phyloP scores from a whole-genome alignment of 2,329 filamentous ascomycete species.

The Monosporascus sp. region DNA sequence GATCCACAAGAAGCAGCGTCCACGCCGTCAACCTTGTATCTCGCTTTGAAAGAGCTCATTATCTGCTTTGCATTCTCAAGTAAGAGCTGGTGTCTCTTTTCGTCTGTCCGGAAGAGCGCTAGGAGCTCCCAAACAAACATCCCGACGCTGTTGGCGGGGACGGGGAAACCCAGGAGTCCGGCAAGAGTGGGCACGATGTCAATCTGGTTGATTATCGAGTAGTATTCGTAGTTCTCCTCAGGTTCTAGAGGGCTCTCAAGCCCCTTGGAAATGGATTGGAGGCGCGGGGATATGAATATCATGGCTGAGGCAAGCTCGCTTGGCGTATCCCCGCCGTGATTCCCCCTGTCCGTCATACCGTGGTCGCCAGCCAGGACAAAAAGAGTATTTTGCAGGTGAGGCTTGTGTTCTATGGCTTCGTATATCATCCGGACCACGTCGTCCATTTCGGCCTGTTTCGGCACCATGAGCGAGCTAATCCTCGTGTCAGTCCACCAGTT shows the following conservation, averaged over 20 bases:
- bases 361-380: constrained; percentile 68
- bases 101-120: constrained; percentile 12
- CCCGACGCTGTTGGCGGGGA: constrained; percentile 65
- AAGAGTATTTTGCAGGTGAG: constrained; percentile 57
- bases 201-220: constrained; percentile 62
- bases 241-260: constrained; percentile 38
- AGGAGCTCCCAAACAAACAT: constrained; percentile 58
- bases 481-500: neutral
- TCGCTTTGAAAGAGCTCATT: constrained; percentile 53
- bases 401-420: constrained; percentile 52
- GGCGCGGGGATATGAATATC: constrained; percentile 66
- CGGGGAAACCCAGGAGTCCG: constrained; percentile 61
- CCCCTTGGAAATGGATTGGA: constrained; percentile 37
- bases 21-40: constrained; percentile 40
- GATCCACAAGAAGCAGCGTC: neutral
- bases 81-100: constrained; percentile 48
- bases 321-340: constrained; percentile 68
- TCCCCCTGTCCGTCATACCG: constrained; percentile 74
- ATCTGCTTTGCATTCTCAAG: constrained; percentile 60
- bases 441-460: constrained; percentile 72
- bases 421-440: constrained; percentile 60
- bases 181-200: constrained; percentile 68
- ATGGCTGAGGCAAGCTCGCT: constrained; percentile 70
- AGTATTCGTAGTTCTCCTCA: constrained; percentile 57
- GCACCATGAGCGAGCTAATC: constrained; percentile 60